Percentiles rank a stretch among this genome's conserved stretches.
Conservation (phyloP, 2,329 filamentous ascomycete species). For the Claviceps quebecensis region DNA sequence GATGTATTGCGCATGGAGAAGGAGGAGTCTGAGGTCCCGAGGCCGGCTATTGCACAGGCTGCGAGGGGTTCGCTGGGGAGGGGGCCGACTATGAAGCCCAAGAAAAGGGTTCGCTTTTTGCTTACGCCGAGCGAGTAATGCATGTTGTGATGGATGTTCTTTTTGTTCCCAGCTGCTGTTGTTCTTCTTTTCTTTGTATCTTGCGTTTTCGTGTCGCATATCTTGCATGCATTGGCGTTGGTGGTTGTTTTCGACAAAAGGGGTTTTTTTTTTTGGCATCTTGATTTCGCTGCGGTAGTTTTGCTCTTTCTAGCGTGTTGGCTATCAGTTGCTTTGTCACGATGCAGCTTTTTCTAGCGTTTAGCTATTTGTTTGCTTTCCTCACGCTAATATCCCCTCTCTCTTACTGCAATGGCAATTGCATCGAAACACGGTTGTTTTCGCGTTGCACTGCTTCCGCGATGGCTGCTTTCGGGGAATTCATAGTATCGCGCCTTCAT, state of each 20-base stretch:
- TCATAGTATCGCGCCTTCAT: background rate
- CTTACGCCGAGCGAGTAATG: slow-evolving; percentile 28
- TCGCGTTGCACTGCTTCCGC: background rate
- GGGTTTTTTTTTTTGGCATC: too few species aligned
- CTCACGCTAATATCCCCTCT: background rate
- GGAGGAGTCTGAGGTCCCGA: background rate
- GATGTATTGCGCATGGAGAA: slow-evolving; percentile 31
- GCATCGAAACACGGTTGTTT: background rate
- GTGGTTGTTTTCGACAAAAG: background rate
- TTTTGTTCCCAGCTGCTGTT: background rate
- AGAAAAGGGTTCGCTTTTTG: slow-evolving; percentile 43
- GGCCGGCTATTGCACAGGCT: background rate
- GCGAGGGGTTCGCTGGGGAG: background rate
- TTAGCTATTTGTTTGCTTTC: background rate
- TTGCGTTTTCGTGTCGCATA: background rate
- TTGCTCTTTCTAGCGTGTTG: background rate
- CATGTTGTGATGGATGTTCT: background rate
- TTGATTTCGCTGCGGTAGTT: background rate
- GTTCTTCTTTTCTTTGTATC: slow-evolving; percentile 1
- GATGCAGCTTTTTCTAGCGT: too few species aligned
- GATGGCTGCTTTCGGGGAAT: background rate
- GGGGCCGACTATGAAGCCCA: slow-evolving; percentile 31
- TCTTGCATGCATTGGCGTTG: slow-evolving; percentile 5
- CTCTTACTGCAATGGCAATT: too few species aligned
- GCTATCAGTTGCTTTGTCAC: too few species aligned